A percentile compares a stretch with the other conserved stretches of the same genome.
These are phyloP conservation scores for Trichothecium sympodiale DNA, from an alignment of 2,329 filamentous ascomycete genomes.

Conservation along the genomic window DNA sequence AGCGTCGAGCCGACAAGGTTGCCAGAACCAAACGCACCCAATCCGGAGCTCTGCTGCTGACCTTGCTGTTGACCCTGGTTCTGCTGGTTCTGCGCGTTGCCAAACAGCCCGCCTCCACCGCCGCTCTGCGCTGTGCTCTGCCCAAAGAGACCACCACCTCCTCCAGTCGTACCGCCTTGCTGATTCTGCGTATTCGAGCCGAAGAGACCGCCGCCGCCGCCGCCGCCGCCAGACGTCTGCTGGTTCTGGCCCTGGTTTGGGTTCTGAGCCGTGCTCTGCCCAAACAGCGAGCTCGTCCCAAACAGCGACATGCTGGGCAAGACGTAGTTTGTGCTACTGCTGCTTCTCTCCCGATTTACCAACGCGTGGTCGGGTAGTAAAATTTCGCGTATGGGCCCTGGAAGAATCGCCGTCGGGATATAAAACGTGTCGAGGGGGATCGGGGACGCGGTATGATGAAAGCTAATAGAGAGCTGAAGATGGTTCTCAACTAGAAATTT, in stretches of 20 bases:
- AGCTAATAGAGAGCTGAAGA: too few species aligned
- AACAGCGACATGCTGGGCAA: constrained; percentile 22
- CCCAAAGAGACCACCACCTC: constrained; percentile 7
- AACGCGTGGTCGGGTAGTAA: too few species aligned
- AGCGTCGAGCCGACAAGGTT: constrained; percentile 10
- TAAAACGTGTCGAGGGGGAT: background rate
- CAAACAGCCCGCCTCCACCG: constrained; percentile 9
- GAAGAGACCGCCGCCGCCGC: constrained; percentile 3
- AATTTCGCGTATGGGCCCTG: too few species aligned
- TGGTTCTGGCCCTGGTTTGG: background rate
- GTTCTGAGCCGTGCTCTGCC: constrained; percentile 1
- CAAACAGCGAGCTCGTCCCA: constrained; percentile 12
- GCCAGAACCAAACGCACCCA: constrained; percentile 5
- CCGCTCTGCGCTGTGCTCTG: constrained; percentile 4
- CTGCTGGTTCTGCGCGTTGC: constrained; percentile 2
- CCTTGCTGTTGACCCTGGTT: constrained; percentile 7
- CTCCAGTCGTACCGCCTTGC: constrained; percentile 1
- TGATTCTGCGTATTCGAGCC: constrained; percentile 3
- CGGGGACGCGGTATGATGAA: background rate
- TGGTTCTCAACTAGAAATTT: too few species aligned
- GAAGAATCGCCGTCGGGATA: constrained; percentile 1
- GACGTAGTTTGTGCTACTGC: constrained; percentile 3
- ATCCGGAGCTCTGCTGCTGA: constrained; percentile 1
- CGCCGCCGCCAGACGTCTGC: background rate
- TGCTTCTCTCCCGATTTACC: too few species aligned